Evolutionary conservation across 345 rosid genomes (phyloP), one percentile per base, ranked within the genome.

Genomic region (Linum trigynum): DNA sequence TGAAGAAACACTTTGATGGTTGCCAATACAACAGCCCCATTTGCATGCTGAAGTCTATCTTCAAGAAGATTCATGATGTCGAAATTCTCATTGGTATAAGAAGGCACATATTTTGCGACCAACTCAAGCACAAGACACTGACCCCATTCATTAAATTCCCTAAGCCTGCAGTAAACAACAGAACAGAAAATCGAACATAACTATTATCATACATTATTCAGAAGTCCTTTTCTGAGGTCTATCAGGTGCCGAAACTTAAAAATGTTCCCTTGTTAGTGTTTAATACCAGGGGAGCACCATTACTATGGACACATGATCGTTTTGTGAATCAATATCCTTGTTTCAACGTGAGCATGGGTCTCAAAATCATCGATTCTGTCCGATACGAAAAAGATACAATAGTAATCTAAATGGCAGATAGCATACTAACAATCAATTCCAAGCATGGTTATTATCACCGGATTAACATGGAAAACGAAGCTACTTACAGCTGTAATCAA

Each of bases 31-130:
- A 94, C 97, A 71, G 97, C 99, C 65, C 99, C 97, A 84, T 94
- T 94, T 66, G 99, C 99, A 80, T 94, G 97, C 71, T 94, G 96
- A 75, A 94, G 99, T 76, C 99, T 88, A 84, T 94, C 99, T 78
- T 90, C 99, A 67, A 94, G 88, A 76, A 94, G 91, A 81, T 94
- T 94, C 99, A 94, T 94, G 67, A 90, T 84, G 76, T 94, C 97
- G 80, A 94, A 94, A 77, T 86, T 90, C 76, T 94, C 97, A 82
- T 80, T 86, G 76, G 72, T 83, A 59, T 90, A 97, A 37, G 89
- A 70, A 0, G 97, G 99, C 48, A 90, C 82, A 74, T 94, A 94
- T 76, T 94, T 94, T 67, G 85, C 81, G 40, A 81, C 89, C 77
- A 94, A 80, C 73, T 94, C 99, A 75, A 94, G 94, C 77, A 94